phyloP scores from a whole-genome alignment of 352 stramenopile genomes.

The Pythium dissotocum region DNA sequence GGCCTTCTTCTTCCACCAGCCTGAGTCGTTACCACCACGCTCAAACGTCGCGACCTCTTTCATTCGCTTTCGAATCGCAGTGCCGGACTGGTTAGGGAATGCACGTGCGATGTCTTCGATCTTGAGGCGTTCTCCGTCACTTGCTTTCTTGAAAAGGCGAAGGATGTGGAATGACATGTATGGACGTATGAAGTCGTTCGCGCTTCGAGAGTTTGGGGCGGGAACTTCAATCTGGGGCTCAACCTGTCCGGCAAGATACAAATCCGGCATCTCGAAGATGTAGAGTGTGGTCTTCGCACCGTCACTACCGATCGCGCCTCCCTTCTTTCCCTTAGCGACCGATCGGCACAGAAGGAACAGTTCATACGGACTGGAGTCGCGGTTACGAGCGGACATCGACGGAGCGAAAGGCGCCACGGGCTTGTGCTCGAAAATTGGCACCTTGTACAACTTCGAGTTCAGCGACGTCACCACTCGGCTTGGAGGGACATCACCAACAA shows the following conservation, averaged over 20 bases:
- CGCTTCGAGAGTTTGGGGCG: constrained; percentile 72
- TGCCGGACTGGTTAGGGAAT: constrained; percentile 81
- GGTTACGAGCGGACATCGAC: constrained; percentile 38
- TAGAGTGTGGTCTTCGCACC: constrained; percentile 66
- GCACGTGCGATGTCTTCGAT: constrained; percentile 82
- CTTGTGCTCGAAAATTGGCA: constrained; percentile 77
- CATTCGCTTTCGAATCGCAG: constrained; percentile 85
- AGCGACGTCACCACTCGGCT: constrained; percentile 76
- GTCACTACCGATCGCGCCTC: constrained; percentile 24
- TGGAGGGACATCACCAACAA: constrained; percentile 78
- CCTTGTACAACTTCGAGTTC: constrained; percentile 85
- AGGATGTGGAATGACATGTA: constrained; percentile 90
- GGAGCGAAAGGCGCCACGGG: constrained; percentile 52
- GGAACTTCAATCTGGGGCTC: constrained; percentile 85
- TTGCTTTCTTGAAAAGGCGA: constrained; percentile 82
- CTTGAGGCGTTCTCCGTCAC: constrained; percentile 74
- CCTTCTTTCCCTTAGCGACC: constrained; percentile 77
- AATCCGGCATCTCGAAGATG: constrained; percentile 74
- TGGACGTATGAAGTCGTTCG: constrained; percentile 84
- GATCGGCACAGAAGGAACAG: constrained; percentile 75
- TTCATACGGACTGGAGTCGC: constrained; percentile 40
- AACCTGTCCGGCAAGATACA: constrained; percentile 79
- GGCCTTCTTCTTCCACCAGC: constrained; percentile 85
- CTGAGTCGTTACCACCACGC: constrained; percentile 76
- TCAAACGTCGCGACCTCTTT: constrained; percentile 87